These are phyloP conservation scores for Coniochaeta sp. DNA, from an alignment of 2,329 filamentous ascomycete species.

Conservation along the genomic window DNA sequence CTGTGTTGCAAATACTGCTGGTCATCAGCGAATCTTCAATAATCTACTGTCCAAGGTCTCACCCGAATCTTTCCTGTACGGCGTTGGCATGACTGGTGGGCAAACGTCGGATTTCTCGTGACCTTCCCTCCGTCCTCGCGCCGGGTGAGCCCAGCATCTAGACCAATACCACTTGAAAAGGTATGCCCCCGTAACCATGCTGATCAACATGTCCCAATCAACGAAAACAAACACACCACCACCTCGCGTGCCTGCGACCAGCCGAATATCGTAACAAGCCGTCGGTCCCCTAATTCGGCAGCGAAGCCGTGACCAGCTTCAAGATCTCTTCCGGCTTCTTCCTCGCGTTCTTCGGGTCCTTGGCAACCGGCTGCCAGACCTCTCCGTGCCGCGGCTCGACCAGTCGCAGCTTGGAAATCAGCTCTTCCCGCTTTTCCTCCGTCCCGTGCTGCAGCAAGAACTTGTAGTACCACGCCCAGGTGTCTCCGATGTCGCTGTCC, in stretches of 20 bases:
- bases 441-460: conserved; percentile 90
- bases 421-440: conserved; percentile 82
- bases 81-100: no score
- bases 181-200: no score
- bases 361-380: conserved; percentile 78
- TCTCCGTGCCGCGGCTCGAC: conserved; percentile 91
- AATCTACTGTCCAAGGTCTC: no score
- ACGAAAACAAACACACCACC: not conserved
- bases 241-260: not conserved
- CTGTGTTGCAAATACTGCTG: no score
- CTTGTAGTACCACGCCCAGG: conserved; percentile 97
- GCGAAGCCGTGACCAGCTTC: conserved; percentile 61
- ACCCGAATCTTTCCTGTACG: no score
- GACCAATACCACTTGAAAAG: not conserved
- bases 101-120: no score
- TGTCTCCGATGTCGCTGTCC: conserved; percentile 82
- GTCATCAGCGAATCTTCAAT: no score
- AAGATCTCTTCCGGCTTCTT: conserved; percentile 74
- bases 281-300: conserved; percentile 12
- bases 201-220: no score
- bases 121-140: no score
- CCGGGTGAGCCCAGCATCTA: no score
- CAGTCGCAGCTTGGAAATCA: conserved; percentile 70
- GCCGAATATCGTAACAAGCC: not conserved
- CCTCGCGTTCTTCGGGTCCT: conserved; percentile 74